phyloP scores from a whole-genome alignment of 2,329 filamentous ascomycete species.

The Botrytis pseudocinerea region DNA sequence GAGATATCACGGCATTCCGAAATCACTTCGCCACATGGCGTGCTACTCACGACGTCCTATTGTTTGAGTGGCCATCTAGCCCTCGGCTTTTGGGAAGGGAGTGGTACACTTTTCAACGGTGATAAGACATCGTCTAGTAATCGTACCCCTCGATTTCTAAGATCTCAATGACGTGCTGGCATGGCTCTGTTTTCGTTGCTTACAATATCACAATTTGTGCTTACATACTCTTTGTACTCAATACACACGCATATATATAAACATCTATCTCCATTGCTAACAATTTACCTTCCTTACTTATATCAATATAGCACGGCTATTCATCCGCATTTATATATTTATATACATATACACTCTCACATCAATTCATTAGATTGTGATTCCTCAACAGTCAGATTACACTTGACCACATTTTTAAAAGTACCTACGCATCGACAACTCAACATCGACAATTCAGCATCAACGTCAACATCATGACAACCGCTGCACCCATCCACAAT shows the following conservation, averaged over 20 bases:
- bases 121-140: constrained; percentile 3
- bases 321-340: neutral
- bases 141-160: constrained; percentile 23
- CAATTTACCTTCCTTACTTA: neutral
- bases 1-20: neutral
- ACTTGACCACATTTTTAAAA: neutral
- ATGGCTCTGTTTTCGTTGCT: neutral
- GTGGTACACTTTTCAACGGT: neutral
- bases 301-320: neutral
- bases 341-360: neutral
- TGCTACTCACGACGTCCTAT: neutral
- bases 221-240: neutral
- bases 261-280: neutral
- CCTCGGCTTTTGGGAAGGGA: constrained; percentile 4
- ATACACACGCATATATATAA: neutral
- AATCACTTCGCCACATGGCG: constrained; percentile 12
- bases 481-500: constrained; percentile 42
- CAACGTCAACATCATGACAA: constrained; percentile 43
- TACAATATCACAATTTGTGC: neutral
- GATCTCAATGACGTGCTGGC: constrained; percentile 19
- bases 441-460: neutral
- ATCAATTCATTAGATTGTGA: neutral
- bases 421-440: neutral
- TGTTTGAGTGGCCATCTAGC: neutral
- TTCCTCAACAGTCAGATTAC: neutral